Base-by-base conservation (phyloP, 2,329 filamentous ascomycete species). In the Claviceps digitariae region DNA sequence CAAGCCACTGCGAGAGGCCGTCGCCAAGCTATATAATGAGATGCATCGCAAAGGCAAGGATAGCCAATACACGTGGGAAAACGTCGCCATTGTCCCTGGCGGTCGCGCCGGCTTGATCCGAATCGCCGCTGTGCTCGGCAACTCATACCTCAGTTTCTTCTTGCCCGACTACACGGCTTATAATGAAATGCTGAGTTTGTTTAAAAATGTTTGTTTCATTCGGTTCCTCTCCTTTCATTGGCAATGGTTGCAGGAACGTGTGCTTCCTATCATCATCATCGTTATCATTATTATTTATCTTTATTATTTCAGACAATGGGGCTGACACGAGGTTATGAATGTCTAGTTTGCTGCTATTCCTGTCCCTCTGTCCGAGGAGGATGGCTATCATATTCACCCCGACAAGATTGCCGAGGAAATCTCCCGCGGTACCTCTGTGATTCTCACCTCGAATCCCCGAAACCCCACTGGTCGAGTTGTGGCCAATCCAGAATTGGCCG, bases 111-210 rank as follows among this genome's bases (percentile, higher is more conserved):
- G 91, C 49, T 74, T 97, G 70, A 96, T 96, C 67, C 82, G 91
- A 61, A 96, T 97, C 66, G 91, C 91, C 21, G 91, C 91, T 51
- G 90, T 97, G 6, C 72, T 97, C 61, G 91, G 91, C 58, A 95
- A 95, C 67, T 84, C 90, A 53, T 95, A 95, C 65, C 76, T 96
- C 57, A 88, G 86, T 44, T 96, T 96, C 78, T 95, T 95, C 71
- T 87, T 95, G 65, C 88, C 88, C 47, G 87, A 96, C 68, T 96
- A 96, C 72, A 95, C 90, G 3, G 91, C 91, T 2, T 97, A 97
- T 75, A 95, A 94, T 65, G 90, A 96, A 74, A 96, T 97, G 90
- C 72, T 96, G 72, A 89, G 84, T 54, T 74, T 96, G 55, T 96
- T 97, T 78, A 90, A 87, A 72, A 95, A 95, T 69, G 81, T 83